Evolutionary conservation across 2,329 filamentous ascomycete genomes (phyloP).

Genomic region (Colletotrichum godetiae): DNA sequence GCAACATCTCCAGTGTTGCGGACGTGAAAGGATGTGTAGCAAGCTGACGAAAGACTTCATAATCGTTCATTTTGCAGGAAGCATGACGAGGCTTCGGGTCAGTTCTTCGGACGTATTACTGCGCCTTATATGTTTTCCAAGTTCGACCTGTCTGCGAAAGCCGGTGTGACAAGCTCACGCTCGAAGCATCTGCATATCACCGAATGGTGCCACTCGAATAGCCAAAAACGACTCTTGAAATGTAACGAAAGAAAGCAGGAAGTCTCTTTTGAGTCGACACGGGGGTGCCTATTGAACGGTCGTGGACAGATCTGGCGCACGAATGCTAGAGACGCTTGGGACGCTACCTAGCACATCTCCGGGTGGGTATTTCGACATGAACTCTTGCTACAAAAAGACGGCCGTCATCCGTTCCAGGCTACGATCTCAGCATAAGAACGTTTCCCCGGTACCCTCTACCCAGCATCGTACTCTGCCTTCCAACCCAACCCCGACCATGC

Average conservation of each 20-base stretch:
- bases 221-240: neutral
- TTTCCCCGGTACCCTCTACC: neutral
- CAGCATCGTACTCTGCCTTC: neutral
- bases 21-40: constrained; percentile 10
- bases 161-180: neutral
- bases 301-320: neutral
- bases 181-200: neutral
- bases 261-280: too few relatives aligned
- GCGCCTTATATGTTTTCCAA: neutral
- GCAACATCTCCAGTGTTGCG: constrained; percentile 6
- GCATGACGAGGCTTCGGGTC: neutral
- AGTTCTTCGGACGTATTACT: neutral
- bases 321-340: neutral
- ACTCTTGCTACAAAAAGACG: neutral
- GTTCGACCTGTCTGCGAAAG: neutral
- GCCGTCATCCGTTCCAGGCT: neutral
- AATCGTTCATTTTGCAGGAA: neutral
- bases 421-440: too few relatives aligned
- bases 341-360: too few relatives aligned
- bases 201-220: neutral
- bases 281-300: neutral
- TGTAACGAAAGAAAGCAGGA: too few relatives aligned
- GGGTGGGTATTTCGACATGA: neutral
- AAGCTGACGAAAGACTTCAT: constrained; percentile 5
- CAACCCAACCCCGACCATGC: neutral